Conservation (phyloP, 768 basidiomycete species). For the Leucocoprinus leucothites region DNA sequence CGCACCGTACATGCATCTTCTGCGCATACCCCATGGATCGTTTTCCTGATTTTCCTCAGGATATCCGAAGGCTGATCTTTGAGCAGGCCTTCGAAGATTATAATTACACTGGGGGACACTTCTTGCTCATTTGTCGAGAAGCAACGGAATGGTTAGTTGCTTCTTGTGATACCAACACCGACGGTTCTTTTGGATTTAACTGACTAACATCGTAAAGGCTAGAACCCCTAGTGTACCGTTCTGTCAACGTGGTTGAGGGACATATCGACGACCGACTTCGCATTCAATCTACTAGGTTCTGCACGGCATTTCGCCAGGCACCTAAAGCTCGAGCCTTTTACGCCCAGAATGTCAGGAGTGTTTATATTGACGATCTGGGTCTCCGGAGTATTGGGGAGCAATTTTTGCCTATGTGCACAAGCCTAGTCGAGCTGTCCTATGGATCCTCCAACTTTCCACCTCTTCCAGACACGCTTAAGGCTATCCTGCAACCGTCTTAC, state of each 20-base stretch:
- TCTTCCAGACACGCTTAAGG: neutral
- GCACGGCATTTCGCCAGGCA: neutral
- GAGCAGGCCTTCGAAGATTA: neutral
- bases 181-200: too few species aligned
- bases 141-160: neutral
- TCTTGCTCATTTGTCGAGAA: neutral
- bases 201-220: neutral
- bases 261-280: neutral
- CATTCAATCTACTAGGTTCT: neutral
- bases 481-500: neutral
- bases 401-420: neutral
- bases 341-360: neutral
- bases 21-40: neutral
- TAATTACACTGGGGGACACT: neutral
- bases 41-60: neutral
- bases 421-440: neutral
- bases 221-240: conserved; percentile 1
- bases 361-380: neutral
- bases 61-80: neutral
- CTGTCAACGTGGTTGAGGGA: neutral
- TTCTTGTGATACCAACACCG: too few species aligned
- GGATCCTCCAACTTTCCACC: neutral
- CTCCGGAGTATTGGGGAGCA: neutral
- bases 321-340: neutral
- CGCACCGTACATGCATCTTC: neutral